Evolutionary conservation across 805 yeast genomes (phyloP).

Genomic region (Candida pseudoglaebosa): DNA sequence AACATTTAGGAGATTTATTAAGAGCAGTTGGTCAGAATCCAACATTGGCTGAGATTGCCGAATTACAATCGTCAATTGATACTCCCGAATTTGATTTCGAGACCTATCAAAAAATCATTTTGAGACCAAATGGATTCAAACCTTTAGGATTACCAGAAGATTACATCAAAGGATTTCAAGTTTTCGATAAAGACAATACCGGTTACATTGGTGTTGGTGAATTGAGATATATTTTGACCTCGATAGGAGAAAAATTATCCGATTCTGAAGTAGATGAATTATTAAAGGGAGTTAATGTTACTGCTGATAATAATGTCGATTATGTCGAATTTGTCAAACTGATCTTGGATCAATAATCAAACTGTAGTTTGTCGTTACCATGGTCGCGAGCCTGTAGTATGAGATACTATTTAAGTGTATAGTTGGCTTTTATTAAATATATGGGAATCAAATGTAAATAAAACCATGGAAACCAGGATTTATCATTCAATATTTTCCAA

Average conservation of each 20-base stretch:
- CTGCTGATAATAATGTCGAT: constrained; percentile 91
- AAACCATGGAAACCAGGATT: no score
- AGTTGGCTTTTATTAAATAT: constrained; percentile 1
- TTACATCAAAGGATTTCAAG: constrained; percentile 89
- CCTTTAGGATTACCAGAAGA: constrained; percentile 86
- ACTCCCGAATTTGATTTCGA: constrained; percentile 66
- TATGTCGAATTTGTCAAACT: constrained; percentile 93
- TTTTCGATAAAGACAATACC: constrained; percentile 91
- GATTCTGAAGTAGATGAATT: constrained; percentile 94
- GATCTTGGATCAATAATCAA: constrained; percentile 73
- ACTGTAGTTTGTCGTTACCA: no score
- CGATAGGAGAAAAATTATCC: constrained; percentile 89
- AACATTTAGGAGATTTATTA: constrained; percentile 84
- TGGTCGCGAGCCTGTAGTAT: no score
- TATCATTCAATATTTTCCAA: no score
- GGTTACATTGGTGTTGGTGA: constrained; percentile 98
- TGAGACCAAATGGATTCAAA: constrained; percentile 85
- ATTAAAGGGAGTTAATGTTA: constrained; percentile 90
- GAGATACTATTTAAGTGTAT: not conserved
- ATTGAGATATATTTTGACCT: constrained; percentile 87
- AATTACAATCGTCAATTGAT: constrained; percentile 39
- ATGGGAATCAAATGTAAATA: no score
- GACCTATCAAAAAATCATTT: constrained; percentile 69
- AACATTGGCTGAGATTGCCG: constrained; percentile 79
- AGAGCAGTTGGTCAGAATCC: constrained; percentile 99